phyloP scores from a whole-genome alignment of 2,329 filamentous ascomycete genomes.

The Ascocoryne sarcoides region DNA sequence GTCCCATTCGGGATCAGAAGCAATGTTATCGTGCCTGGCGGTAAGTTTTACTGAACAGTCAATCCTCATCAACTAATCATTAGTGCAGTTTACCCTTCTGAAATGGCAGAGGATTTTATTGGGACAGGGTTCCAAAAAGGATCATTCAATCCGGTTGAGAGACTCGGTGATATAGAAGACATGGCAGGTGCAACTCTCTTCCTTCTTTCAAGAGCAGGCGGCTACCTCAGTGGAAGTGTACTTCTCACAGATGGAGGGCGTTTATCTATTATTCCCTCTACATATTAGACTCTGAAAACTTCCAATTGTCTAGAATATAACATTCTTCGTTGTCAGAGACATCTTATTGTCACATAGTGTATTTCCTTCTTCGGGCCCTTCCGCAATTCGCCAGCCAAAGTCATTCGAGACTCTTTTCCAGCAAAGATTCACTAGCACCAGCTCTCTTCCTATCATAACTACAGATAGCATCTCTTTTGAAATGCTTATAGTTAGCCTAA shows the following conservation, averaged over 20 bases:
- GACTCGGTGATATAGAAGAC: conserved; percentile 47
- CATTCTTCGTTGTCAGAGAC: no score
- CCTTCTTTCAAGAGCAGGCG: conserved; percentile 20
- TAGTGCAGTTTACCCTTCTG: conserved; percentile 9
- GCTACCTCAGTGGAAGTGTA: conserved; percentile 17
- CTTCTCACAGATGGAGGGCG: conserved; percentile 21
- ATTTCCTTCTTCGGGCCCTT: no score
- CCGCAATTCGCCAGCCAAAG: no score
- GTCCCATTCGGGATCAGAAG: conserved; percentile 50
- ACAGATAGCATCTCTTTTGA: no score
- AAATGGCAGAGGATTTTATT: conserved; percentile 6
- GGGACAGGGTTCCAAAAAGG: neutral
- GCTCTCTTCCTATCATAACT: no score
- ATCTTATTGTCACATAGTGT: no score
- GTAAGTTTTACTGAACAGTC: conserved; percentile 2
- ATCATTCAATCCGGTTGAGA: conserved; percentile 1
- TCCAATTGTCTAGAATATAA: no score
- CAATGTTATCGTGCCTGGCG: conserved; percentile 10
- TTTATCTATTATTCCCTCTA: conserved; percentile 7
- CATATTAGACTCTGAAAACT: no score
- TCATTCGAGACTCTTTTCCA: no score
- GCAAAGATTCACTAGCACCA: no score
- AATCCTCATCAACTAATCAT: neutral
- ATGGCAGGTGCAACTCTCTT: conserved; percentile 49
- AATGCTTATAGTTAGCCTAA: no score